phyloP scores from a whole-genome alignment of 306 rosid genomes.

The Trifolium repens region DNA sequence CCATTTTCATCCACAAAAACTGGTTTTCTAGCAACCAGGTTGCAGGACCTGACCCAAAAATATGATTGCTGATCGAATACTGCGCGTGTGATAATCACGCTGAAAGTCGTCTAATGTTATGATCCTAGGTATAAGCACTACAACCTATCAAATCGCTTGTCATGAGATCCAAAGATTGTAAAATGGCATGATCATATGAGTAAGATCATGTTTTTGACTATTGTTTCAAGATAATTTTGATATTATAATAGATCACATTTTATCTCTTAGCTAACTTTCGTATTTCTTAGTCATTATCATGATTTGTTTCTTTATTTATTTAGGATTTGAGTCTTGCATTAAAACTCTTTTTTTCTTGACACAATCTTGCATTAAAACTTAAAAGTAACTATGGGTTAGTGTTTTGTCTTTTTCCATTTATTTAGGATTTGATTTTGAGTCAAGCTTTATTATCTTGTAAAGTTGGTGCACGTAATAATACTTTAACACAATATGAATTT shows the following conservation, averaged over 20 bases:
- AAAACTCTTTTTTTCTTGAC: no score
- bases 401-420: background rate
- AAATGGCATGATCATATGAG: background rate
- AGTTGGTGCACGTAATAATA: background rate
- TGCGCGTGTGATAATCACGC: background rate
- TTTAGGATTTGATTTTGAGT: no score
- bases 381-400: background rate
- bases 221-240: background rate
- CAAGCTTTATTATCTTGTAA: background rate
- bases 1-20: background rate
- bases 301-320: background rate
- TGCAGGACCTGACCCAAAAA: background rate
- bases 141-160: background rate
- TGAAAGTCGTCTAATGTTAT: background rate
- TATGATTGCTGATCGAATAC: background rate
- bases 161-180: background rate
- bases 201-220: background rate
- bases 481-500: background rate
- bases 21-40: constrained; percentile 1
- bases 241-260: background rate
- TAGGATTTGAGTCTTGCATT: constrained; percentile 13
- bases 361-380: background rate
- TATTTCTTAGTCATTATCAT: background rate
- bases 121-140: background rate
- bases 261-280: background rate